Evolutionary conservation across 2,329 filamentous ascomycete genomes (phyloP), one percentile per base, ranked within the genome.

Genomic region (Talaromyces sp.): DNA sequence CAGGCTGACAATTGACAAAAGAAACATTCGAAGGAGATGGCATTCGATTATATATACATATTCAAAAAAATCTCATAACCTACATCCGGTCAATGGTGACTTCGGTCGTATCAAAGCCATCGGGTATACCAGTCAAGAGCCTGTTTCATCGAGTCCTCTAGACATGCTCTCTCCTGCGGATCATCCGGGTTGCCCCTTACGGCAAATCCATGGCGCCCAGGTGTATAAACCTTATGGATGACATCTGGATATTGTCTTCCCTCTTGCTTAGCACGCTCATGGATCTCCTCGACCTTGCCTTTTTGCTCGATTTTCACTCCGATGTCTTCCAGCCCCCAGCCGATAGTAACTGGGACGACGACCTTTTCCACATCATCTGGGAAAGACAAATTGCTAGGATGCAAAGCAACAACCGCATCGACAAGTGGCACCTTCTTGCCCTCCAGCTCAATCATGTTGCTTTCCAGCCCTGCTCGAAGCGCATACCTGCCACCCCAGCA

Each of bases 401-500:
- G 74, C 58, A 77, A 62, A 2, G 70, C 75, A 23, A 76, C 74
- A 7, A 67, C 72, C 8, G 75, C 74, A 65, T 77, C 75, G 6
- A 77, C 68, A 27, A 77, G 69, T 18, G 74, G 70, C 16, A 71
- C 68, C 64, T 72, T 74, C 30, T 60, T 56, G 1, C 70, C 73
- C n/a, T 73, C 71, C 28, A 73, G 59, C 28, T 75, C 68, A 52
- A 79, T 72, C 70, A 70, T 72, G 60, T 75, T 74, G 30, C 60
- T 65, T 64, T 72, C 56, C 36, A 67, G 59, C 16, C 64, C 68
- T 40, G 71, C 73, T 47, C 70, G 71, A 53, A 75, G 66, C 3
- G 71, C 70, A 63, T 74, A 75, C 55, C 63, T 67, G 14, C 76
- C 75, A 23, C 74, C 75, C 75, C 74, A 78, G 65, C 75, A 78